A percentile compares a stretch with the other conserved stretches of the same genome.
Conservation (phyloP, 495 filamentous ascomycete genomes). For the Penicillium cosmopolitanum region DNA sequence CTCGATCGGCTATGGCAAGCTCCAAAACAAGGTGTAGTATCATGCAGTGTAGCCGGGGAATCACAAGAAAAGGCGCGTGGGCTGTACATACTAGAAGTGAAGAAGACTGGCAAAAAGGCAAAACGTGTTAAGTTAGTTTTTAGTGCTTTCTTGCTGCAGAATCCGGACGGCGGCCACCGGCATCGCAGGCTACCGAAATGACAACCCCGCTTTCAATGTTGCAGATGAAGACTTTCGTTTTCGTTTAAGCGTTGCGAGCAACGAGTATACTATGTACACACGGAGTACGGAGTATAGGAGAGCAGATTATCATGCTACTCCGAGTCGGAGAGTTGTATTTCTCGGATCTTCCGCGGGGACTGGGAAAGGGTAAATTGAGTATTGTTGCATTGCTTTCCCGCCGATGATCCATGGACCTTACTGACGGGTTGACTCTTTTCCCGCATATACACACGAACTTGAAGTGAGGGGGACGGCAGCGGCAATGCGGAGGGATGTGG, state of each 20-base stretch:
- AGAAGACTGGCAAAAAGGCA: constrained; percentile 2
- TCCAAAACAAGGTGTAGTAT: not conserved
- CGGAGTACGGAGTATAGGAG: not conserved
- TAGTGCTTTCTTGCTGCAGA: not conserved
- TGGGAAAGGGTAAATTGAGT: too few species aligned
- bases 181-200: constrained; percentile 9
- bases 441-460: not conserved
- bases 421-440: not conserved
- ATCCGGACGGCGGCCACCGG: constrained; percentile 16
- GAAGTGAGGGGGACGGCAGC: not conserved
- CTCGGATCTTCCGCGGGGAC: not conserved
- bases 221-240: constrained; percentile 4
- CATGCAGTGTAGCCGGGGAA: constrained; percentile 1
- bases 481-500: not conserved
- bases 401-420: not conserved
- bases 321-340: not conserved
- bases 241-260: not conserved
- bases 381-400: too few species aligned
- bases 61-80: not conserved
- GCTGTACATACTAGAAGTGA: not conserved
- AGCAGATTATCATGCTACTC: not conserved
- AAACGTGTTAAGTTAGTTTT: not conserved
- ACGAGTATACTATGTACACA: too few species aligned
- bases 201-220: constrained; percentile 5
- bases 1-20: not conserved